Evolutionary conservation across 139 green algal genomes (phyloP).

Genomic region (Chlorella ohadii): DNA sequence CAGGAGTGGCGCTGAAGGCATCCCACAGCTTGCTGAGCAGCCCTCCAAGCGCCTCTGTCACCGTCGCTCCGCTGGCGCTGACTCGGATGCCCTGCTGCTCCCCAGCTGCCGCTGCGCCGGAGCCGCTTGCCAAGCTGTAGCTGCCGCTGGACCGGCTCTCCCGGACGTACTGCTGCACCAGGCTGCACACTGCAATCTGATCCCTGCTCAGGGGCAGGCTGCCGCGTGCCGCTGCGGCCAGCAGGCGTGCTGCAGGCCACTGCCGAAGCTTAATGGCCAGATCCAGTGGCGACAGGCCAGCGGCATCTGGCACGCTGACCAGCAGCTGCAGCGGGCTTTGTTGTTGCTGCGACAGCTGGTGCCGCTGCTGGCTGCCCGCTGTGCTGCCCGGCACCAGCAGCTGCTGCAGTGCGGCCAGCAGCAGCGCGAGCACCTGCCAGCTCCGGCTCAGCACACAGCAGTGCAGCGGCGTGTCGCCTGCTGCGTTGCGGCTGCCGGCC

Average conservation of each 20-base stretch:
- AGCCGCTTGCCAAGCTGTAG: neutral
- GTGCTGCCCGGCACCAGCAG: neutral
- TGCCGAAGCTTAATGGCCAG: conserved; percentile 25
- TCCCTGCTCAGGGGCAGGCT: neutral
- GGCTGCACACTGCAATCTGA: neutral
- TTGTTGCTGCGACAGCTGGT: neutral
- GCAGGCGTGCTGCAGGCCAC: conserved; percentile 18
- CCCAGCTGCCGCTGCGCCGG: no score
- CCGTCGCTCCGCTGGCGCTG: conserved; percentile 7
- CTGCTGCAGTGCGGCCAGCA: conserved; percentile 20
- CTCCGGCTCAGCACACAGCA: conserved; percentile 3
- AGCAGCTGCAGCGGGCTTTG: neutral
- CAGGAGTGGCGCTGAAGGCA: neutral
- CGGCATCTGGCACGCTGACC: conserved; percentile 16
- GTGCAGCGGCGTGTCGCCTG: conserved; percentile 22
- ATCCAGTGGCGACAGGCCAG: neutral
- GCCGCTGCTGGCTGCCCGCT: neutral
- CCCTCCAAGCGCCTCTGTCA: conserved; percentile 19
- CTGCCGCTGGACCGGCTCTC: neutral
- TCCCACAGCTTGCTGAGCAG: conserved; percentile 30
- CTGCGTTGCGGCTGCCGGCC: neutral
- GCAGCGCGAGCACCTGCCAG: neutral
- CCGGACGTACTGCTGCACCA: neutral
- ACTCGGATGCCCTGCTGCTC: neutral
- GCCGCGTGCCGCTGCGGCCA: neutral